phyloP scores from a whole-genome alignment of 1,284 basidiomycete genomes.

The Ustilago sp. region DNA sequence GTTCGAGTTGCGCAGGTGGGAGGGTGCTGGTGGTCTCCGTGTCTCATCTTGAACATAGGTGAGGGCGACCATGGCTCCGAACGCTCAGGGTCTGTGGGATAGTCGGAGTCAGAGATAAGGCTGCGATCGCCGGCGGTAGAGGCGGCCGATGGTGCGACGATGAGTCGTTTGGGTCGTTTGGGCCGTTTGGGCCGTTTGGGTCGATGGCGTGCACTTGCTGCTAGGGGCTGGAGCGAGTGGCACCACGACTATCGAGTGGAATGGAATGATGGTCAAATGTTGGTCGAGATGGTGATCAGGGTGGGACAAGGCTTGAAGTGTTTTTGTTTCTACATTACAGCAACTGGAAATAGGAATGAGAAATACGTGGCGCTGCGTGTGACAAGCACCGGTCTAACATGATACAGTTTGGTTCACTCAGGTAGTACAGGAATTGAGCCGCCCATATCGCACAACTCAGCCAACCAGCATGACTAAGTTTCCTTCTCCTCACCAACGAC shows the following conservation, averaged over 20 bases:
- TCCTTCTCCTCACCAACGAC: not conserved
- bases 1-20: constrained; percentile 10
- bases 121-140: not conserved
- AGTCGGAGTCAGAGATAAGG: not conserved
- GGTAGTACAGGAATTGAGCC: not conserved
- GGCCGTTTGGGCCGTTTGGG: too few species aligned
- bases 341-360: not conserved
- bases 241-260: not conserved
- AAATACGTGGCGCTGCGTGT: not conserved
- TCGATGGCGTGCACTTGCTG: constrained; percentile 1
- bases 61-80: constrained; percentile 27
- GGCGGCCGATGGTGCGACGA: not conserved
- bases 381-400: not conserved
- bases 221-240: not conserved
- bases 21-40: constrained; percentile 15
- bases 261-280: not conserved
- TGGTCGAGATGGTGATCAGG: constrained; percentile 7
- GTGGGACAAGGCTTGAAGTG: constrained; percentile 4
- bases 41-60: constrained; percentile 31
- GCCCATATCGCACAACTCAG: constrained; percentile 9
- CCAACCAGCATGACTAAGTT: not conserved
- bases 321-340: not conserved
- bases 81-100: too few species aligned
- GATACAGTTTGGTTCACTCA: too few species aligned
- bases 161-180: not conserved